A percentile compares a stretch with the other conserved stretches of the same genome.
Conservation (phyloP, 1,284 basidiomycete species). For the Peniophora sp. region DNA sequence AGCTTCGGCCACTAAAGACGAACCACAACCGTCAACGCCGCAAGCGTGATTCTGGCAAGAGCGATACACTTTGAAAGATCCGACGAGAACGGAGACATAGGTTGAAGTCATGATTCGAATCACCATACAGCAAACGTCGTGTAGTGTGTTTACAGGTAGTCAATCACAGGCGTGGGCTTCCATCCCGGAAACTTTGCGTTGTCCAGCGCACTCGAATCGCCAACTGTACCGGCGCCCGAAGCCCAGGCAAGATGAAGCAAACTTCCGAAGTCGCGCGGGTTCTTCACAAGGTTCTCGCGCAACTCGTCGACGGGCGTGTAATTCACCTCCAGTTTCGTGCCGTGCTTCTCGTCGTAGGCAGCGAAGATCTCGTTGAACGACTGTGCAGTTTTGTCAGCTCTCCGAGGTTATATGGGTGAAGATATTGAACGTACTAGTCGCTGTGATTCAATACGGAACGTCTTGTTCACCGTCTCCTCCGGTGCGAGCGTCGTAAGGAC, state of each 20-base stretch:
- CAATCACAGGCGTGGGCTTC: conserved; percentile 13
- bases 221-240: conserved; percentile 7
- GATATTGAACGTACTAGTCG: conserved; percentile 12
- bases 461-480: conserved; percentile 19
- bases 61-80: no score
- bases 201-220: not conserved
- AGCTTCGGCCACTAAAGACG: no score
- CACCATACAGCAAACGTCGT: no score
- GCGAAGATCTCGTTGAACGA: conserved; percentile 12
- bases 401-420: not conserved
- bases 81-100: no score
- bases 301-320: conserved; percentile 7
- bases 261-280: conserved; percentile 9
- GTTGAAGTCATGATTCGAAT: no score
- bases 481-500: conserved; percentile 22
- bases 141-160: not conserved
- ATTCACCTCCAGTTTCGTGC: conserved; percentile 10
- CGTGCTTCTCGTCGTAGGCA: conserved; percentile 8
- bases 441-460: conserved; percentile 30
- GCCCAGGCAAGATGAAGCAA: conserved; percentile 9
- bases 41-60: no score
- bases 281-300: conserved; percentile 4
- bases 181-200: conserved; percentile 12
- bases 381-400: not conserved
- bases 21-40: no score